A percentile compares a stretch with the other conserved stretches of the same genome.
Conservation (phyloP, 169 alveolate genomes). For the Plasmodium inui region DNA sequence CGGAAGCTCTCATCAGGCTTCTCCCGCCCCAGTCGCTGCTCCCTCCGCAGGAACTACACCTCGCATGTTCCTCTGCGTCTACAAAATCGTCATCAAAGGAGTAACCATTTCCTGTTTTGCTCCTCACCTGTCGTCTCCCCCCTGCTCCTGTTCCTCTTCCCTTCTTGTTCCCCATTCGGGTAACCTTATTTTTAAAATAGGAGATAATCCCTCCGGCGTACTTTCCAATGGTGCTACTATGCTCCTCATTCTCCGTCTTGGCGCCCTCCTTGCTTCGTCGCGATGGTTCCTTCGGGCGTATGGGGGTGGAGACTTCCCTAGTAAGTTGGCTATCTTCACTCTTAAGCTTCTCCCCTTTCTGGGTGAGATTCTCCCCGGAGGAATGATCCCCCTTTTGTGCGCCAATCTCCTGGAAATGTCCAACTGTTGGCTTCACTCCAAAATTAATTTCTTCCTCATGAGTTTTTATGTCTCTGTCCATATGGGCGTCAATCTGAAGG, state of each 20-base stretch:
- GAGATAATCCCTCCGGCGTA: background rate
- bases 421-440: background rate
- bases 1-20: background rate
- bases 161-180: background rate
- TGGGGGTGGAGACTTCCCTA: background rate
- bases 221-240: background rate
- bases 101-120: background rate
- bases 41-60: background rate
- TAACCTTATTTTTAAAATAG: background rate
- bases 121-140: background rate
- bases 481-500: background rate
- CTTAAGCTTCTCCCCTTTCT: background rate
- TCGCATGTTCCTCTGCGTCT: background rate
- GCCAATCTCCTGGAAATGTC: background rate
- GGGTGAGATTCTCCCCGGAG: background rate
- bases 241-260: background rate
- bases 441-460: background rate
- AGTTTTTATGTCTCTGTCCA: background rate
- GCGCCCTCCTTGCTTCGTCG: background rate
- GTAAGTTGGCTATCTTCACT: background rate
- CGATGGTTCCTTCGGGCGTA: background rate
- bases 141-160: background rate
- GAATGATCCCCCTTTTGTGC: background rate
- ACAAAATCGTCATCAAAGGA: background rate
- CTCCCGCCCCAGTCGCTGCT: background rate